Percentiles rank a stretch among this genome's conserved stretches.
Conservation (phyloP, 352 stramenopile genomes). For the Pythium oligandrum region DNA sequence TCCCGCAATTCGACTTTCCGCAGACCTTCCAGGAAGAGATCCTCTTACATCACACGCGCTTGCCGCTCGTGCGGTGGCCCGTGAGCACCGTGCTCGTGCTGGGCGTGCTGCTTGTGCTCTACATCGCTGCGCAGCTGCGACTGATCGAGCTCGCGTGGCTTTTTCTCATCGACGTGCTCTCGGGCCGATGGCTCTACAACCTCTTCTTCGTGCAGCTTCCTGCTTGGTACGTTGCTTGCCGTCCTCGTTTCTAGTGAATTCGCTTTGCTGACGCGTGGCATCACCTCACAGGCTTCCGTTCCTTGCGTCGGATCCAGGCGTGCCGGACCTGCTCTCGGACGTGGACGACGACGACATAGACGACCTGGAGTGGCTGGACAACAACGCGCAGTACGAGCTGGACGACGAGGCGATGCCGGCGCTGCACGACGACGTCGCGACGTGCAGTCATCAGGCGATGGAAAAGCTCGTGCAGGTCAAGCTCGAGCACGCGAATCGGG, state of each 20-base stretch:
- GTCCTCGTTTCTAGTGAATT: neutral
- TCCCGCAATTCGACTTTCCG: slow-evolving; percentile 55
- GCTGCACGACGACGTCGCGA: slow-evolving; percentile 13
- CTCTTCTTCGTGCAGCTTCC: slow-evolving; percentile 46
- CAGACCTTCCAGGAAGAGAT: slow-evolving; percentile 61
- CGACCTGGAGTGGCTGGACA: slow-evolving; percentile 12
- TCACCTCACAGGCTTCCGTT: slow-evolving; percentile 42
- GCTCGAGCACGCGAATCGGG: slow-evolving; percentile 41
- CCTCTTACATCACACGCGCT: slow-evolving; percentile 40
- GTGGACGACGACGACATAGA: slow-evolving; percentile 11
- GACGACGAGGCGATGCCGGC: slow-evolving; percentile 13
- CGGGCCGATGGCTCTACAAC: slow-evolving; percentile 50
- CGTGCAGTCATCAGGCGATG: slow-evolving; percentile 10
- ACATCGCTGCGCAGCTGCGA: slow-evolving; percentile 27
- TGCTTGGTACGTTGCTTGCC: slow-evolving; percentile 35
- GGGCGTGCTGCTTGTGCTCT: slow-evolving; percentile 22
- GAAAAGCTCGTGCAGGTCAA: slow-evolving; percentile 65
- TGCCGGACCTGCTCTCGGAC: slow-evolving; percentile 65
- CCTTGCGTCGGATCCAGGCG: slow-evolving; percentile 37
- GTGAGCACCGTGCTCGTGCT: slow-evolving; percentile 46
- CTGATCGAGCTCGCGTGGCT: slow-evolving; percentile 44
- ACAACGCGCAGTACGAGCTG: slow-evolving; percentile 18
- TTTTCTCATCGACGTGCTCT: slow-evolving; percentile 39
- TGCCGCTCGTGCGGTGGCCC: slow-evolving; percentile 36
- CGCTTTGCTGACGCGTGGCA: neutral